Percentiles rank a stretch among this genome's conserved stretches.
Evolutionary conservation across 1,284 basidiomycete genomes (phyloP).

Genomic region (Malassezia obtusa): DNA sequence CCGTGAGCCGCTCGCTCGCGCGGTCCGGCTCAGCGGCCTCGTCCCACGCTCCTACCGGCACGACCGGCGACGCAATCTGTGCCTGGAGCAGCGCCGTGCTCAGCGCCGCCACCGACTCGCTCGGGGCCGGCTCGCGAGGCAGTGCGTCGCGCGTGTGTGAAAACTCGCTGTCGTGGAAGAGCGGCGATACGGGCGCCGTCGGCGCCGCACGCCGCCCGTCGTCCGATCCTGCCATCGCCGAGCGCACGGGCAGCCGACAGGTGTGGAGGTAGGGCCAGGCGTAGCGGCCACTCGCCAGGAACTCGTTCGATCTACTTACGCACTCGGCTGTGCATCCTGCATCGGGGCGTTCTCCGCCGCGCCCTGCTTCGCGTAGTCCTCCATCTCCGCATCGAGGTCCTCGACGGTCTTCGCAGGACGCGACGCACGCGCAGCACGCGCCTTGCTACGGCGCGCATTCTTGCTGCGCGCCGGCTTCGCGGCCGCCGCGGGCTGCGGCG

Average conservation of each 20-base stretch:
- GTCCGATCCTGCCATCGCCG: background rate
- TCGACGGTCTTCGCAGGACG: constrained; percentile 54
- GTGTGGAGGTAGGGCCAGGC: background rate
- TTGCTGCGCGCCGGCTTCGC: constrained; percentile 52
- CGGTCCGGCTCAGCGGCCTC: background rate
- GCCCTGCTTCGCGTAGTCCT: constrained; percentile 39
- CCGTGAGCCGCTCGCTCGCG: background rate
- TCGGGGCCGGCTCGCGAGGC: background rate
- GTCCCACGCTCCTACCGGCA: background rate
- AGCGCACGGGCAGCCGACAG: background rate
- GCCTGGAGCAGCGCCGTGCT: background rate
- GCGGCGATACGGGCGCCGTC: background rate
- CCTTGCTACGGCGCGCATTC: constrained; percentile 50
- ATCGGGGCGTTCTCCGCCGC: constrained; percentile 17
- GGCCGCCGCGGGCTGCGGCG: constrained; percentile 56
- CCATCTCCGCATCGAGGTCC: constrained; percentile 59
- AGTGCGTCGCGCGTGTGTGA: background rate
- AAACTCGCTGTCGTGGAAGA: background rate
- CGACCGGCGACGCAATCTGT: background rate
- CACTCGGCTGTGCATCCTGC: constrained; percentile 10
- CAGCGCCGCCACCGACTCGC: background rate
- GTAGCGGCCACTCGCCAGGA: background rate
- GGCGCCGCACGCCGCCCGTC: background rate
- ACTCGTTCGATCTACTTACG: background rate
- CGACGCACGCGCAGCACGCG: constrained; percentile 40